Evolutionary conservation across 2,329 filamentous ascomycete species (phyloP).

Genomic region (Alternaria alternata): DNA sequence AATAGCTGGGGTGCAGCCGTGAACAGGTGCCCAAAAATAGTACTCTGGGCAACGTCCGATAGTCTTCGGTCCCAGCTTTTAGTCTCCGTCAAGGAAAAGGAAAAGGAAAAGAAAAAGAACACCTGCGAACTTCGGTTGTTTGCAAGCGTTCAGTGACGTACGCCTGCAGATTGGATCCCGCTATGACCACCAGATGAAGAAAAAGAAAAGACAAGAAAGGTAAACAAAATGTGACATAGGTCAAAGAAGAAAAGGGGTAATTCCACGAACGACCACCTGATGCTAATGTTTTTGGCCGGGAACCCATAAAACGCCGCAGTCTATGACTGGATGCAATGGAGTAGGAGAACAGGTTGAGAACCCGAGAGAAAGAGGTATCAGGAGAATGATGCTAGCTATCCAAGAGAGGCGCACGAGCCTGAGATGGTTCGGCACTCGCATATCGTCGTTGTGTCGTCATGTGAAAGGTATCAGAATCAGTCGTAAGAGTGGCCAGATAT

Average conservation of each 20-base stretch:
- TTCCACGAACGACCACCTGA: slow-evolving; percentile 30
- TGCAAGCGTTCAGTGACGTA: background rate
- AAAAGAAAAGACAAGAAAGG: slow-evolving; percentile 13
- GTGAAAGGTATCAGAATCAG: slow-evolving; percentile 7
- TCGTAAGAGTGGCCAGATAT: slow-evolving; percentile 1
- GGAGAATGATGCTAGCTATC: slow-evolving; percentile 40
- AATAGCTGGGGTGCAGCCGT: background rate
- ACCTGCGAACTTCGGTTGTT: background rate
- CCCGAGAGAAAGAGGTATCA: slow-evolving; percentile 13
- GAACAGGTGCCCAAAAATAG: background rate
- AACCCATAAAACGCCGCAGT: slow-evolving; percentile 34
- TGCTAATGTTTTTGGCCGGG: slow-evolving; percentile 35
- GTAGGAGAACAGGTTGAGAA: slow-evolving; percentile 17
- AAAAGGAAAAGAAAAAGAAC: background rate
- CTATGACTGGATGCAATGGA: slow-evolving; percentile 34
- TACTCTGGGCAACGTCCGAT: background rate
- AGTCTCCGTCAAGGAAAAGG: background rate
- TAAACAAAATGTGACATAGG: background rate
- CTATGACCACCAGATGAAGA: slow-evolving; percentile 4
- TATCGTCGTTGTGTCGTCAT: slow-evolving; percentile 27
- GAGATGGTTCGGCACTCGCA: slow-evolving; percentile 27
- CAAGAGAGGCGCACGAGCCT: slow-evolving; percentile 23
- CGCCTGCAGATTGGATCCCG: slow-evolving; percentile 1
- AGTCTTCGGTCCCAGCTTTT: background rate
- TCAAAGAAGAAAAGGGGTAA: slow-evolving; percentile 8